These are phyloP conservation scores for Lindgomyces ingoldianus DNA, from an alignment of 495 filamentous ascomycete genomes.

Conservation along the genomic window DNA sequence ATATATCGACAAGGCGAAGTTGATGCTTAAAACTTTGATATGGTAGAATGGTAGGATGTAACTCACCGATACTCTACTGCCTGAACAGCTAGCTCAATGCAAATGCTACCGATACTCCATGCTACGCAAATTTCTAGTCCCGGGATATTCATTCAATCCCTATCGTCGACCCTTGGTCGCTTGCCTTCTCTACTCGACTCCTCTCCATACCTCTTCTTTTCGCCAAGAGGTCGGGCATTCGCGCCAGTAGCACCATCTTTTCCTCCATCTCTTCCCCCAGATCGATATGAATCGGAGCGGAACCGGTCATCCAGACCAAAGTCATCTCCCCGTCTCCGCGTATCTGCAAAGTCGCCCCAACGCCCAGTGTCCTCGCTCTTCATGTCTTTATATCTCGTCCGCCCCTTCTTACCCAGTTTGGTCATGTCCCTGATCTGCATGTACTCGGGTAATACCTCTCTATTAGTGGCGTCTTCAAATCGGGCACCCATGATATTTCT, in stretches of 20 bases:
- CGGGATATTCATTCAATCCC: not conserved
- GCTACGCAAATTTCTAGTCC: no score
- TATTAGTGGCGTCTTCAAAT: constrained; percentile 79
- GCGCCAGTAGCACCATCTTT: constrained; percentile 53
- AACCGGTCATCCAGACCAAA: constrained; percentile 46
- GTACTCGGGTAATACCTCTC: constrained; percentile 83
- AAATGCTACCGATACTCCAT: no score
- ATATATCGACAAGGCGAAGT: no score
- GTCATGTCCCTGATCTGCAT: constrained; percentile 95
- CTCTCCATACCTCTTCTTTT: constrained; percentile 51
- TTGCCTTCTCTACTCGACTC: constrained; percentile 44
- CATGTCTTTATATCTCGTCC: constrained; percentile 86
- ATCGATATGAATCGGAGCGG: constrained; percentile 37
- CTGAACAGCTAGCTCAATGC: no score
- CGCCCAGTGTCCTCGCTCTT: constrained; percentile 88
- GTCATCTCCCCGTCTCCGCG: constrained; percentile 45
- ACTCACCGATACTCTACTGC: no score
- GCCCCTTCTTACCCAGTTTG: constrained; percentile 86
- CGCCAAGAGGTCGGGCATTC: constrained; percentile 62
- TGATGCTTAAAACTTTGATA: no score
- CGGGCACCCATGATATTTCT: constrained; percentile 78
- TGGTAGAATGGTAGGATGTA: no score
- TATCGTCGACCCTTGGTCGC: constrained; percentile 30
- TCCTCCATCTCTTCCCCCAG: constrained; percentile 11
- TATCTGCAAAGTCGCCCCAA: constrained; percentile 69